phyloP scores from a whole-genome alignment of 2,329 filamentous ascomycete genomes.

The Neonectria coccinea region DNA sequence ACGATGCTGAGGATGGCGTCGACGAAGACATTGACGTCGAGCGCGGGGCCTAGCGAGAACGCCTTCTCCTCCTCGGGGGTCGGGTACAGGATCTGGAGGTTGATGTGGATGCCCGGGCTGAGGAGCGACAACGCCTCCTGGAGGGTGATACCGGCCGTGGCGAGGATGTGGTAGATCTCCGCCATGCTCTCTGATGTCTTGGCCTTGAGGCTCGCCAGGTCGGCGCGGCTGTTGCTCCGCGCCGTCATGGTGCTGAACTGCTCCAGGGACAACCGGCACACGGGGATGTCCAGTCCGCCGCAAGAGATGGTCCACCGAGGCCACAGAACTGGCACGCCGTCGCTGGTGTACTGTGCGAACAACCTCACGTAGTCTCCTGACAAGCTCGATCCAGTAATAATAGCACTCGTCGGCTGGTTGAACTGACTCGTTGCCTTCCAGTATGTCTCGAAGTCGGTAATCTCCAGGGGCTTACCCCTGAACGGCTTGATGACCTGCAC shows the following conservation, averaged over 20 bases:
- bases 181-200: conserved; percentile 68
- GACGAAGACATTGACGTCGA: conserved; percentile 87
- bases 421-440: conserved; percentile 98
- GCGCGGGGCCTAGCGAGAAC: conserved; percentile 77
- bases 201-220: conserved; percentile 56
- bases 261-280: conserved; percentile 80
- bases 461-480: conserved; percentile 89
- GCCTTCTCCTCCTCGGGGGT: conserved; percentile 77
- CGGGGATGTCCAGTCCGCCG: conserved; percentile 81
- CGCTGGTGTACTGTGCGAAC: conserved; percentile 91
- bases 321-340: conserved; percentile 88
- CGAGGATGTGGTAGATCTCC: conserved; percentile 77
- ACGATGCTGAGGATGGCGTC: conserved; percentile 87
- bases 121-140: conserved; percentile 80
- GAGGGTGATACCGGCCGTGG: conserved; percentile 82
- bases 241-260: conserved; percentile 73
- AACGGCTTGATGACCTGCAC: conserved; percentile 98
- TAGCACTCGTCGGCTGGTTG: conserved; percentile 81
- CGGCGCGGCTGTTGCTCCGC: conserved; percentile 55
- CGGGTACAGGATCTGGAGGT: conserved; percentile 92
- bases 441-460: conserved; percentile 98
- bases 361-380: conserved; percentile 95
- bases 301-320: conserved; percentile 84
- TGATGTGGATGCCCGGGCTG: conserved; percentile 84
- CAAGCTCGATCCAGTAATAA: conserved; percentile 94